Percentiles rank a stretch among this genome's conserved stretches.
Evolutionary conservation across 495 filamentous ascomycete species (phyloP).

Genomic region (Geopyxis carbonaria): DNA sequence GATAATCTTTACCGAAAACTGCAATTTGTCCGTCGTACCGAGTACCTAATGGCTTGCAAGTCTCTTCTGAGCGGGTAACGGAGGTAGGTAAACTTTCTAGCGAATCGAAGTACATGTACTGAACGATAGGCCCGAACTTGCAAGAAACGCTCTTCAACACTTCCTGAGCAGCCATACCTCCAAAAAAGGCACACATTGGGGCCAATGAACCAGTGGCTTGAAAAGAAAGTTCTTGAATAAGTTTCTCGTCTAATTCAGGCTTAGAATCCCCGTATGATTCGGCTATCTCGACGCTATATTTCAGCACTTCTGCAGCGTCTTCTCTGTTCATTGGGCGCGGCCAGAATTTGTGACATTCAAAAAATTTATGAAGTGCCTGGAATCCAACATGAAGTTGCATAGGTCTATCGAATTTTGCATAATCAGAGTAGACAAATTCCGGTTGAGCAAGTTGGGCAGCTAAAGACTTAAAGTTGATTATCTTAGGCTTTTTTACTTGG

Average conservation of each 20-base stretch:
- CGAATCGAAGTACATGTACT: constrained; percentile 95
- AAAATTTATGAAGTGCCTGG: constrained; percentile 79
- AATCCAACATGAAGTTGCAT: constrained; percentile 82
- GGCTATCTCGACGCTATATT: constrained; percentile 52
- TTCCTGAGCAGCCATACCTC: constrained; percentile 88
- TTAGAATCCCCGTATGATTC: constrained; percentile 43
- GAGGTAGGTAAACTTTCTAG: constrained; percentile 77
- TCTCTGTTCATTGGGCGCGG: constrained; percentile 67
- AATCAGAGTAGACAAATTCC: constrained; percentile 81
- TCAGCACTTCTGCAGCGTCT: constrained; percentile 63
- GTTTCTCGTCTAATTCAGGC: constrained; percentile 72
- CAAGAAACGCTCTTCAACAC: constrained; percentile 93
- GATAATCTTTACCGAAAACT: constrained; percentile 84
- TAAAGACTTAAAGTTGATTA: constrained; percentile 73
- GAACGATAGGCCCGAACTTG: constrained; percentile 84
- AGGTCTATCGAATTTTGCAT: constrained; percentile 90
- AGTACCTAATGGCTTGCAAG: constrained; percentile 62
- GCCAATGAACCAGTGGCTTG: constrained; percentile 87
- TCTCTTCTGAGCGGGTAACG: constrained; percentile 58
- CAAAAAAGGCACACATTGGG: constrained; percentile 88
- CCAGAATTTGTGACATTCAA: constrained; percentile 44
- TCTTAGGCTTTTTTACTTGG: constrained; percentile 96
- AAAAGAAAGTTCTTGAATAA: constrained; percentile 84
- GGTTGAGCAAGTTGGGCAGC: constrained; percentile 63
- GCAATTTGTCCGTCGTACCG: constrained; percentile 96